Base-by-base conservation (phyloP, 1,139 yeast species). In the Trichomonascaceae sp. region DNA sequence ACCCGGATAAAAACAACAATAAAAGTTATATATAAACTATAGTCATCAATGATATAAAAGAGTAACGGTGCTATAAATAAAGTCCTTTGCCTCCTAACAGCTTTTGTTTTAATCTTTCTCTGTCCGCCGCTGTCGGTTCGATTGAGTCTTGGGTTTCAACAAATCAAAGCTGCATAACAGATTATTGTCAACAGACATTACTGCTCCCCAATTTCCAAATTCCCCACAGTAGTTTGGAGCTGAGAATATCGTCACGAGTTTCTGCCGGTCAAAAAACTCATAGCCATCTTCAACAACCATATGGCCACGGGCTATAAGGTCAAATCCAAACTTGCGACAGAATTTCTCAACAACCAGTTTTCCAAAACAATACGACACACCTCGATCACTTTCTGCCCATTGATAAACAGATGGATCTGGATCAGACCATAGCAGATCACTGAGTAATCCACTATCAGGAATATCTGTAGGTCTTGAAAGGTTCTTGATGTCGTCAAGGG, bases 211-310 rank as follows among this genome's bases (percentile, higher is more conserved):
- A 68, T 88, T 88, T 64, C 87, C 85, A 66, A 88, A 88, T 67
- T 88, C 96, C 12, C 96, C 96, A 73, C 96, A 88, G 67, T 88
- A 88, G 66, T 88, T 88, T 3, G 96, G 96, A 1, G 96, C 96
- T 61, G 87, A 82, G 64, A 88, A 88, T 1, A 88, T 83, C 0
- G 96, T 88, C 2, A 88, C 96, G 60, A 88, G 76, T 65, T 82
- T 84, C 61, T 90, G 77, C 65, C 80, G 82, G 57, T 85, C 84
- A 70, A 87, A 88, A 66, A 88, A 88, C 67, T 88, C 96, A 67
- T 88, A 88, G 3, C 96, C 96, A 67, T 88, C 95, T 70, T 88
- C 96, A 47, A 88, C 96, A 50, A 88, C 96, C 96, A 88, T 88
- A 69, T 88, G 96, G 15, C 95, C 96, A 62, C 96, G 75, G 36